phyloP scores from a whole-genome alignment of 306 rosid species.

The Oemleria cerasiformis region DNA sequence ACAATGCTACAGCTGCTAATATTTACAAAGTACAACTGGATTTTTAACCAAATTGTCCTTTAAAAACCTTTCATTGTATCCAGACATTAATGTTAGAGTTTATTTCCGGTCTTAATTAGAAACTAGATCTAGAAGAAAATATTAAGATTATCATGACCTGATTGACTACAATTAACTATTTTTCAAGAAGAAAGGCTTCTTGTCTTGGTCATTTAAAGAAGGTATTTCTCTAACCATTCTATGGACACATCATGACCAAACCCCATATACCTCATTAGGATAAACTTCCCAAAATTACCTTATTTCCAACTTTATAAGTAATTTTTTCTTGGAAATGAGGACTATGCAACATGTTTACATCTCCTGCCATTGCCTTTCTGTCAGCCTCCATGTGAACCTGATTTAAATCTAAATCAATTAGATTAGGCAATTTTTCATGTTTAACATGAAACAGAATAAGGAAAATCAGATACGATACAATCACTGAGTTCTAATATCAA shows the following conservation, averaged over 20 bases:
- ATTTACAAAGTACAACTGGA: neutral
- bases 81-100: neutral
- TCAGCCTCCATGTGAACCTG: conserved; percentile 98
- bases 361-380: conserved; percentile 69
- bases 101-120: neutral
- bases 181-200: neutral
- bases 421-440: conserved; percentile 28
- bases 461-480: conserved; percentile 5
- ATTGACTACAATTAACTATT: neutral
- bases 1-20: neutral
- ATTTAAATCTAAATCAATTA: conserved; percentile 21
- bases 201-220: neutral
- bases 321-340: conserved; percentile 59
- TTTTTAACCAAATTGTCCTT: neutral
- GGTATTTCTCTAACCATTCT: conserved; percentile 14
- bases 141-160: neutral
- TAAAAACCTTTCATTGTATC: neutral
- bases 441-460: conserved; percentile 10
- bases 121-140: neutral
- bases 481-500: conserved; percentile 28
- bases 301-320: conserved; percentile 80
- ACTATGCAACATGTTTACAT: conserved; percentile 39
- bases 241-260: neutral
- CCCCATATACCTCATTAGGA: conserved; percentile 3
- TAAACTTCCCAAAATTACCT: conserved; percentile 45